phyloP scores from a whole-genome alignment of 2,329 filamentous ascomycete species.

The Xylariaceae sp. region DNA sequence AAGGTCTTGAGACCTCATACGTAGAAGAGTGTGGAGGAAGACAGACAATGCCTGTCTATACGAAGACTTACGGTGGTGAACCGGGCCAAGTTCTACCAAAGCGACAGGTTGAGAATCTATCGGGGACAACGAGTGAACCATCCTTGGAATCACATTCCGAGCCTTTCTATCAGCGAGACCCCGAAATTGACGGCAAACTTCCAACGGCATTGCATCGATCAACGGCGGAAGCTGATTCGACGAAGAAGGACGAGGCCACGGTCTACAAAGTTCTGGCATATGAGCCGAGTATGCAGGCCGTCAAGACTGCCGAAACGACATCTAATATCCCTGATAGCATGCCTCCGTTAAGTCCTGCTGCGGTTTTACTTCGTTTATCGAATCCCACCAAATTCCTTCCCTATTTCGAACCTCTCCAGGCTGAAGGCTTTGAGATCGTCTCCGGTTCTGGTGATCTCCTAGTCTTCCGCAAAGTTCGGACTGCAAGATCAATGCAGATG shows the following conservation, averaged over 20 bases:
- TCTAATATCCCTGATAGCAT: slow-evolving; percentile 43
- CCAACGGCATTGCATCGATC: slow-evolving; percentile 3
- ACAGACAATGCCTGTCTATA: slow-evolving; percentile 27
- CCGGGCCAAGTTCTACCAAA: slow-evolving; percentile 6
- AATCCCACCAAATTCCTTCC: slow-evolving; percentile 59
- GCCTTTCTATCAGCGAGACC: slow-evolving; percentile 17
- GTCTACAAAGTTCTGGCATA: slow-evolving; percentile 62
- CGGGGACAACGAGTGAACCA: background rate
- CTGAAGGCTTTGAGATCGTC: slow-evolving; percentile 59
- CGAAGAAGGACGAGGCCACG: slow-evolving; percentile 13
- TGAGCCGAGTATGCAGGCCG: slow-evolving; percentile 48
- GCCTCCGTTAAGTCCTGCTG: slow-evolving; percentile 47
- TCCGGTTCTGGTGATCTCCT: slow-evolving; percentile 56
- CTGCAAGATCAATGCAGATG: slow-evolving; percentile 8
- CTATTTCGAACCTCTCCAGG: slow-evolving; percentile 50
- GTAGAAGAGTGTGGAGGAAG: slow-evolving; percentile 34
- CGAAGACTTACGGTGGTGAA: slow-evolving; percentile 26
- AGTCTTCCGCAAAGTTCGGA: slow-evolving; percentile 55
- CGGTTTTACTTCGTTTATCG: slow-evolving; percentile 52
- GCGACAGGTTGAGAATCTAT: no score
- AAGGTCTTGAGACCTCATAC: slow-evolving; percentile 42
- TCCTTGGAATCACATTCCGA: slow-evolving; percentile 5
- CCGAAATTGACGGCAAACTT: slow-evolving; percentile 21
- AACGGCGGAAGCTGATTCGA: slow-evolving; percentile 10
- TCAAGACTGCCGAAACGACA: slow-evolving; percentile 53